phyloP scores from a whole-genome alignment of 257 asterid species.

The Solanum etuberosum region DNA sequence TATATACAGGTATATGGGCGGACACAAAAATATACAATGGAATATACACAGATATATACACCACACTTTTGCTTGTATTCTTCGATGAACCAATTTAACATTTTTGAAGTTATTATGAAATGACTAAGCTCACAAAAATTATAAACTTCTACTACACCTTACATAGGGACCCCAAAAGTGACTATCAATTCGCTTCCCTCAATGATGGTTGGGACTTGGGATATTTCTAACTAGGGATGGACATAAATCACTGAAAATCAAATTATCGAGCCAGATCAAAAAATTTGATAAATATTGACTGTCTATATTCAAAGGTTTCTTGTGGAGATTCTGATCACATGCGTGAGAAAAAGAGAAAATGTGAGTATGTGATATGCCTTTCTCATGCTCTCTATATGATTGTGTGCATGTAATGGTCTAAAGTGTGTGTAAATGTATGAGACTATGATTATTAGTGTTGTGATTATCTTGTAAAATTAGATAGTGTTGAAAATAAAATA shows the following conservation, averaged over 20 bases:
- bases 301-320: too few relatives aligned
- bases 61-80: neutral
- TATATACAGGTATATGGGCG: neutral
- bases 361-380: neutral
- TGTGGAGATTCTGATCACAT: neutral
- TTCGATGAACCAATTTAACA: neutral
- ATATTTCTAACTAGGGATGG: neutral
- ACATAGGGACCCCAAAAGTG: neutral
- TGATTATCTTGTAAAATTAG: neutral
- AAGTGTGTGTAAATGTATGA: neutral
- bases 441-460: neutral
- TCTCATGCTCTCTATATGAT: neutral
- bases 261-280: neutral
- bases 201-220: neutral
- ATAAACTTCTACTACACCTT: neutral
- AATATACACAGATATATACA: neutral
- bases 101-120: neutral
- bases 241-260: neutral
- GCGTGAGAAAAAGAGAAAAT: neutral
- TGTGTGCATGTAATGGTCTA: neutral
- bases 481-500: neutral
- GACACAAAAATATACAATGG: neutral
- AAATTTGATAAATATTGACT: neutral
- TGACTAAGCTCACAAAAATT: too few relatives aligned
- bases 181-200: too few relatives aligned